A percentile compares a stretch with the other conserved stretches of the same genome.
Evolutionary conservation across 371 early-diverging fungal genomes (phyloP).

Genomic region (Mortierella sp.): DNA sequence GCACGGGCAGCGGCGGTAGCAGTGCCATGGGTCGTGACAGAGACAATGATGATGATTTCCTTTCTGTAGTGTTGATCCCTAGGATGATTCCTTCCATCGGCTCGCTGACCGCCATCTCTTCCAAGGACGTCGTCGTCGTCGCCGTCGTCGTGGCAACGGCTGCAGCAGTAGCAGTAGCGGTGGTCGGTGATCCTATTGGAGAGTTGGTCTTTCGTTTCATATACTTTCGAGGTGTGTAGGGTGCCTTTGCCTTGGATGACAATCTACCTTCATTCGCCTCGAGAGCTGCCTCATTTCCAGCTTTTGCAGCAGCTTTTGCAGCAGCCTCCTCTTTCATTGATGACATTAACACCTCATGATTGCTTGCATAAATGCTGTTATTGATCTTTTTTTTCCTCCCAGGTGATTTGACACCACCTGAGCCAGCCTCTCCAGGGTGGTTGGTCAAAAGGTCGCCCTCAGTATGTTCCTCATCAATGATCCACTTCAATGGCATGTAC

Average conservation of each 20-base stretch:
- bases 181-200: too few relatives aligned
- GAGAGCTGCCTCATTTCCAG: not conserved
- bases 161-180: too few relatives aligned
- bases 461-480: constrained; percentile 29
- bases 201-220: constrained; percentile 28
- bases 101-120: too few relatives aligned
- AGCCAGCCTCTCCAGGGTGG: not conserved
- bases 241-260: constrained; percentile 8
- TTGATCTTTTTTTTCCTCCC: constrained; percentile 44
- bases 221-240: constrained; percentile 37
- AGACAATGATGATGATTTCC: too few relatives aligned
- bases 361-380: constrained; percentile 48
- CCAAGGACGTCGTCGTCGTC: too few relatives aligned
- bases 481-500: constrained; percentile 51
- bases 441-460: constrained; percentile 7
- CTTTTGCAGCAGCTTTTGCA: not conserved
- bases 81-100: too few relatives aligned
- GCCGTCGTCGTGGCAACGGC: too few relatives aligned
- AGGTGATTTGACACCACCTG: constrained; percentile 26
- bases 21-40: too few relatives aligned
- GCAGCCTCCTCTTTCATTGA: constrained; percentile 25
- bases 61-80: too few relatives aligned
- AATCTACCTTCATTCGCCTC: not conserved
- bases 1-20: too few relatives aligned
- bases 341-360: constrained; percentile 40